Evolutionary conservation across 2,329 filamentous ascomycete species (phyloP).

Genomic region (Fusarium longipes): DNA sequence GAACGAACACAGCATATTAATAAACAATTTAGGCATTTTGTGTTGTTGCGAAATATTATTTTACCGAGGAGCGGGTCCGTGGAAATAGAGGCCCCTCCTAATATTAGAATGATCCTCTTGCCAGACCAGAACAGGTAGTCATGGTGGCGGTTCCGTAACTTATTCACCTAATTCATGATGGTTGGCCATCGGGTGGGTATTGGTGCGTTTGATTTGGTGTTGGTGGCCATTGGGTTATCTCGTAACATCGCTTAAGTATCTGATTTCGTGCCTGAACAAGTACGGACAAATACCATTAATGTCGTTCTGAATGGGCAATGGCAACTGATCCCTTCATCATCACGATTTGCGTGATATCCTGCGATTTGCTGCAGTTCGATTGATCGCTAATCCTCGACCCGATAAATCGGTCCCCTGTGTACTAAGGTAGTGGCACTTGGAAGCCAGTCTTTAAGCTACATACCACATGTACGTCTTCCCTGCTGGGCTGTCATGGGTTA

Average conservation of each 20-base stretch:
- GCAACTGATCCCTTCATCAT: neutral
- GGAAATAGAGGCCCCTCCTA: slow-evolving; percentile 7
- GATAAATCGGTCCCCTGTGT: slow-evolving; percentile 22
- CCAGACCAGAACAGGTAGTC: slow-evolving; percentile 8
- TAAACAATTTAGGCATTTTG: neutral
- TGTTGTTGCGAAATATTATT: slow-evolving; percentile 1
- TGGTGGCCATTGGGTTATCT: slow-evolving; percentile 31
- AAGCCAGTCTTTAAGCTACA: slow-evolving; percentile 20
- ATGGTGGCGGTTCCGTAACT: slow-evolving; percentile 15
- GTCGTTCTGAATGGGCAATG: neutral
- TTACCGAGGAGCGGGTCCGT: neutral
- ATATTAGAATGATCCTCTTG: slow-evolving; percentile 3
- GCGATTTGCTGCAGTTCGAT: neutral
- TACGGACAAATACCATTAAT: slow-evolving; percentile 15
- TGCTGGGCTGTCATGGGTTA: slow-evolving; percentile 40
- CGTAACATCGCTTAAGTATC: slow-evolving; percentile 37
- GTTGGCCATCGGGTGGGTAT: slow-evolving; percentile 28
- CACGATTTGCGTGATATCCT: neutral
- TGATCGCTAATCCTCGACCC: slow-evolving; percentile 7
- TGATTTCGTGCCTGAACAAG: slow-evolving; percentile 25
- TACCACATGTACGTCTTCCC: slow-evolving; percentile 31
- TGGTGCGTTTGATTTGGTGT: slow-evolving; percentile 9
- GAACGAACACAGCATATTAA: neutral
- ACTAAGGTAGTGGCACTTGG: slow-evolving; percentile 32
- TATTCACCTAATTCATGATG: slow-evolving; percentile 19